Conservation (phyloP, 164 flowering plant genomes). For the Vitis rotundifolia region DNA sequence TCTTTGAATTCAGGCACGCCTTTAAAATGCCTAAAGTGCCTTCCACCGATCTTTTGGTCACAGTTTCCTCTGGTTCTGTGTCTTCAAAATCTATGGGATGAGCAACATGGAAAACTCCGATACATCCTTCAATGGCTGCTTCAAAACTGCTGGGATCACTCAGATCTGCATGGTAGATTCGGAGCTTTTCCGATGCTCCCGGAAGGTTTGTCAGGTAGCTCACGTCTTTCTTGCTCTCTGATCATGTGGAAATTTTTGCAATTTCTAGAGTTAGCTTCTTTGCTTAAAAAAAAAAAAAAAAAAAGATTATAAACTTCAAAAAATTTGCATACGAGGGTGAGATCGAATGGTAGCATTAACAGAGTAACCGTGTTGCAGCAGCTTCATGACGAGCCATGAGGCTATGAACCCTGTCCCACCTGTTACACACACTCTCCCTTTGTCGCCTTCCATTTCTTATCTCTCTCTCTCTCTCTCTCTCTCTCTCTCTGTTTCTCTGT, state of each 20-base stretch:
- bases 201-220: conserved; percentile 44
- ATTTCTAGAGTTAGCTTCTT: too few species aligned
- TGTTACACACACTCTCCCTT: conserved; percentile 52
- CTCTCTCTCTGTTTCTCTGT: too few species aligned
- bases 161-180: conserved; percentile 50
- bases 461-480: not conserved
- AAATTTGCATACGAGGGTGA: conserved; percentile 26
- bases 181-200: conserved; percentile 41
- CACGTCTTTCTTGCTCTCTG: conserved; percentile 34
- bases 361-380: conserved; percentile 38
- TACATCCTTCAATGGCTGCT: conserved; percentile 46
- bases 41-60: conserved; percentile 13
- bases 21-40: conserved; percentile 32
- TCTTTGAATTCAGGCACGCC: conserved; percentile 31
- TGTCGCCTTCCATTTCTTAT: conserved; percentile 16
- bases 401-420: conserved; percentile 52
- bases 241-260: not conserved
- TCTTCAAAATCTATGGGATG: conserved; percentile 36
- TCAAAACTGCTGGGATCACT: conserved; percentile 37
- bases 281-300: too few species aligned
- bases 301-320: too few species aligned
- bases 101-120: conserved; percentile 50
- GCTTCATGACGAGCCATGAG: conserved; percentile 41
- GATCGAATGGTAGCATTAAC: conserved; percentile 43
- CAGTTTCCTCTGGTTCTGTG: conserved; percentile 11